Percentiles rank a stretch among this genome's conserved stretches.
These are phyloP conservation scores for Diospyros kaki DNA, from an alignment of 148 eudicot genomes.

Conservation along the genomic window DNA sequence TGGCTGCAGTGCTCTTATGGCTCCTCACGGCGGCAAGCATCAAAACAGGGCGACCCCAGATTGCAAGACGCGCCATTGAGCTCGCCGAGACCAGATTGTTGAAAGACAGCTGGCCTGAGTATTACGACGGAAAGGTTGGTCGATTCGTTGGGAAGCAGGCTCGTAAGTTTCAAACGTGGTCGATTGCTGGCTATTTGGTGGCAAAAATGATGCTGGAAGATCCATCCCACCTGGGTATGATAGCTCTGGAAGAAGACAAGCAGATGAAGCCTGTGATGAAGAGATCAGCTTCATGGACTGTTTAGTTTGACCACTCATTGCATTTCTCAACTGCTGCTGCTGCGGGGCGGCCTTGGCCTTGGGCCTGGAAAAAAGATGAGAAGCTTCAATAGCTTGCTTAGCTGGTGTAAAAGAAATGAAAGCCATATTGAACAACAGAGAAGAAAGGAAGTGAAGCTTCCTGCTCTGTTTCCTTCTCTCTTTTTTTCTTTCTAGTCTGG, in stretches of 20 bases:
- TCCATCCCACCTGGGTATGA: slow-evolving; percentile 72
- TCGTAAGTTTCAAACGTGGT: slow-evolving; percentile 77
- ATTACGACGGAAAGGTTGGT: slow-evolving; percentile 76
- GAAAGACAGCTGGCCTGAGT: slow-evolving; percentile 80
- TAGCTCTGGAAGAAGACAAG: slow-evolving; percentile 69
- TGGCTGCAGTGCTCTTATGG: slow-evolving; percentile 70
- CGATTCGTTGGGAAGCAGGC: slow-evolving; percentile 74
- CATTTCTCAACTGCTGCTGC: not conserved
- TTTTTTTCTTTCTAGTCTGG: too few species aligned
- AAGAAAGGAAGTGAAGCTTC: not conserved
- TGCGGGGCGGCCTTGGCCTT: not conserved
- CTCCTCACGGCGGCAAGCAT: slow-evolving; percentile 78
- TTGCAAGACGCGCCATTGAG: slow-evolving; percentile 68
- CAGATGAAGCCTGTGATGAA: slow-evolving; percentile 52
- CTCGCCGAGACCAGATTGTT: slow-evolving; percentile 55
- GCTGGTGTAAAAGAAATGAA: not conserved
- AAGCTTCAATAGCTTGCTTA: not conserved
- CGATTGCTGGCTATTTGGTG: slow-evolving; percentile 76
- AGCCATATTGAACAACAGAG: too few species aligned
- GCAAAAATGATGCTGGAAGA: slow-evolving; percentile 86
- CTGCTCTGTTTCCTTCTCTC: not conserved
- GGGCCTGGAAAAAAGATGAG: not conserved
- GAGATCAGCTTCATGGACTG: slow-evolving; percentile 65
- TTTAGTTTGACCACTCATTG: slow-evolving; percentile 19
- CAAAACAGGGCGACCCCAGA: slow-evolving; percentile 65